Conservation (phyloP, 2,329 filamentous ascomycete genomes). For the Neodidymelliopsis sp. region DNA sequence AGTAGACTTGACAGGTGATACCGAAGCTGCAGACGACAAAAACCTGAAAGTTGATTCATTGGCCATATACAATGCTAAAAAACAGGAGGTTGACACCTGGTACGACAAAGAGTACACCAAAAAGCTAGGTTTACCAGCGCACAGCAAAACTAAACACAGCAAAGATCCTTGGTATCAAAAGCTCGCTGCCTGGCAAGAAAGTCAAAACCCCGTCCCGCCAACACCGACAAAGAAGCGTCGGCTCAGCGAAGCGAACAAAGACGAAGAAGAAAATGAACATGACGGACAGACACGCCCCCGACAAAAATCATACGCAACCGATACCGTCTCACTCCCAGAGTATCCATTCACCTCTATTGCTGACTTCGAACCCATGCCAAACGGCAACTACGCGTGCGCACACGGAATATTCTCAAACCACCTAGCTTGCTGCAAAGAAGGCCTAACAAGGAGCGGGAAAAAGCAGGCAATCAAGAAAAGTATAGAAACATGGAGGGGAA, state of each 20-base stretch:
- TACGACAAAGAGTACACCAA: neutral
- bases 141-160: neutral
- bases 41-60: neutral
- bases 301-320: neutral
- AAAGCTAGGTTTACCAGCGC: neutral
- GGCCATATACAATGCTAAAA: neutral
- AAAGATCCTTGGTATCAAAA: neutral
- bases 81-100: conserved; percentile 3
- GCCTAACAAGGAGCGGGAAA: neutral
- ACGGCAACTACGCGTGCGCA: conserved; percentile 1
- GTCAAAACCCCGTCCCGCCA: neutral
- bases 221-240: neutral
- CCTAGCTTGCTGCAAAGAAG: conserved; percentile 1
- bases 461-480: neutral
- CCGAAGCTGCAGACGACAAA: too few species aligned
- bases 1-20: too few species aligned
- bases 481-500: neutral
- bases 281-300: too few species aligned
- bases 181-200: neutral
- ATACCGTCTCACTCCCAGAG: neutral
- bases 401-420: neutral
- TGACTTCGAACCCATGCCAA: neutral
- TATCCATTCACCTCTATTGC: neutral
- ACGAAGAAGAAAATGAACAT: too few species aligned
- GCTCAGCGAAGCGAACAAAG: neutral